Percentiles rank a stretch among this genome's conserved stretches.
Conservation (phyloP, 345 rosid species). For the Brassica nigra region DNA sequence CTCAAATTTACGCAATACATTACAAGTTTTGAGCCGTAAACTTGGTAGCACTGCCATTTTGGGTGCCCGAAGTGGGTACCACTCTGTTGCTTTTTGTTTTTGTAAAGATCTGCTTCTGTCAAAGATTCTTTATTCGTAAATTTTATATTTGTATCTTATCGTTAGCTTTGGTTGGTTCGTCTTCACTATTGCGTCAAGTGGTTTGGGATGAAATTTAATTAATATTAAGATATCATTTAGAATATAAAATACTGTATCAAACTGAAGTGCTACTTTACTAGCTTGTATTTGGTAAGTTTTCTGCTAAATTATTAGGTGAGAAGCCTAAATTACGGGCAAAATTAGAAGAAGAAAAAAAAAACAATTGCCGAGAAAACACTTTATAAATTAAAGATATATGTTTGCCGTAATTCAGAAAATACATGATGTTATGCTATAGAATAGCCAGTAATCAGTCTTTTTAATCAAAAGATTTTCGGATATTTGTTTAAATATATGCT, state of each 20-base stretch:
- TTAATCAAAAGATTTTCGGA: not conserved
- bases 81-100: not conserved
- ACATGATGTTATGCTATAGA: not conserved
- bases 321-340: not conserved
- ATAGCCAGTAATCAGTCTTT: not conserved
- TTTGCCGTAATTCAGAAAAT: not conserved
- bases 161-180: slow-evolving; percentile 5
- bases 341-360: not conserved
- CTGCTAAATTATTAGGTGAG: not conserved
- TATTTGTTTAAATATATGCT: not conserved
- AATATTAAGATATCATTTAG: not conserved
- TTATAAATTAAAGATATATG: not conserved
- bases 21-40: not conserved
- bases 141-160: not conserved
- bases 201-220: not conserved
- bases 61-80: slow-evolving; percentile 1
- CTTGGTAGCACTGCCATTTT: slow-evolving; percentile 8
- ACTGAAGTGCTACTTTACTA: not conserved
- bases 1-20: not conserved
- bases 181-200: slow-evolving; percentile 26
- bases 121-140: slow-evolving; percentile 17
- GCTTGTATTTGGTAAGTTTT: not conserved
- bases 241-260: not conserved
- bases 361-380: no score
- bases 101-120: slow-evolving; percentile 8